Evolutionary conservation across 2,329 filamentous ascomycete genomes (phyloP), one percentile per base, ranked within the genome.

Genomic region (Aureobasidium lini): DNA sequence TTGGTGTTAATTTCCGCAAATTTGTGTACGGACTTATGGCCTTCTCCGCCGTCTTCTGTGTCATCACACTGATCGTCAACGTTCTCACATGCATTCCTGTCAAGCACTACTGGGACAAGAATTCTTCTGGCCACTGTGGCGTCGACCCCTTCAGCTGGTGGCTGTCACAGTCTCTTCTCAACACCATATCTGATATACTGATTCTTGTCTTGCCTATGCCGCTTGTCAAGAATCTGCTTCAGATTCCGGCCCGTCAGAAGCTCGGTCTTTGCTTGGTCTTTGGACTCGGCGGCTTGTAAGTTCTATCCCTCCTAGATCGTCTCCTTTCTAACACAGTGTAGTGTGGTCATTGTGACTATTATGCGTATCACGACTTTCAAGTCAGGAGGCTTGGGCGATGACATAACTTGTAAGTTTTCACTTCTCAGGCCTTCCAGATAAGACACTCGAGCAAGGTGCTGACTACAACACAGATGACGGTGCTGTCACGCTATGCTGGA

Each of bases 1-100:
- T 29, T 44, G 50, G 47, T 6, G 40, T 59, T 13, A 47, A 49
- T 31, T 72, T 72, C 58, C 66, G 66, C 44, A 64, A 64, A 18
- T 61, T 62, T 16, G 68, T 66, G 42, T 64, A 67, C 43, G 52
- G 62, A 10, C 62, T 66, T 49, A 67, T 68, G 44, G 59, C 47
- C 16, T 65, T 71, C 62, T 64, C 71, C 10, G 53, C 67, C 7
- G 18, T 52, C 9, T 70, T 69, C 32, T 66, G 66, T 29, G 39
- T 71, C 32, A 66, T 65, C 10, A 68, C 66, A 48, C 65, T 68
- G 29, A 54, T 69, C 36, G 69, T 66, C 8, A 73, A 70, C 1
- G 63, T 71, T 28, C 69, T 71, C 44, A 69, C 71, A 47, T 73
- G 71, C 57, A 64, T 66, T 23, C 71, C 71, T 7, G 62, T 71